A percentile compares a stretch with the other conserved stretches of the same genome.
phyloP scores from a whole-genome alignment of 2,329 filamentous ascomycete species.

The Botrytis porri region DNA sequence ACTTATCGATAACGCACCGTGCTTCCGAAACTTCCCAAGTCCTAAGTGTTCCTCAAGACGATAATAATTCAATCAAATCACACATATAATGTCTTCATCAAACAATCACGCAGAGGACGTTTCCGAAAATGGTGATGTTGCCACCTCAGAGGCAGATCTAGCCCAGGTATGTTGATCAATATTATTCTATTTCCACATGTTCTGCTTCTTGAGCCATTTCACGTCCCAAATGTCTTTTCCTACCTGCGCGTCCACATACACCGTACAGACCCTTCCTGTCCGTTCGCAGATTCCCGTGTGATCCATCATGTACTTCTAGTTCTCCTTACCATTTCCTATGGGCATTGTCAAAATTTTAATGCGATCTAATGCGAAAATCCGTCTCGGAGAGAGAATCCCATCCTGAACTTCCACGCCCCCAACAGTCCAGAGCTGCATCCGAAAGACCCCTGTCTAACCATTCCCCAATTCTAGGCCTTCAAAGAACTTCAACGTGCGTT shows the following conservation, averaged over 20 bases:
- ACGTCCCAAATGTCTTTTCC: not conserved
- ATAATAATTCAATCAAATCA: not conserved
- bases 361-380: not conserved
- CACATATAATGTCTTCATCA: conserved; percentile 6
- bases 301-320: not conserved
- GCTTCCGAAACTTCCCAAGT: not conserved
- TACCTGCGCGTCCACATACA: not conserved
- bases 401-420: not conserved
- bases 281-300: conserved; percentile 1
- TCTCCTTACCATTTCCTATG: not conserved
- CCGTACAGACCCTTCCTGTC: not conserved
- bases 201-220: not conserved
- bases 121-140: not conserved
- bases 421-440: not conserved
- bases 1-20: conserved; percentile 12
- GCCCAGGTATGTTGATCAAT: conserved; percentile 13
- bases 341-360: not conserved
- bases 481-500: conserved; percentile 21
- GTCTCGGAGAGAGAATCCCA: conserved; percentile 1
- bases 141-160: conserved; percentile 1
- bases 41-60: not conserved
- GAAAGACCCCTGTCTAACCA: conserved; percentile 14
- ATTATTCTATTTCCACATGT: not conserved
- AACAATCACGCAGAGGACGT: not conserved
- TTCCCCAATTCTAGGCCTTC: conserved; percentile 11